phyloP scores from a whole-genome alignment of 1,284 basidiomycete genomes.

The Rhizoctonia solani region DNA sequence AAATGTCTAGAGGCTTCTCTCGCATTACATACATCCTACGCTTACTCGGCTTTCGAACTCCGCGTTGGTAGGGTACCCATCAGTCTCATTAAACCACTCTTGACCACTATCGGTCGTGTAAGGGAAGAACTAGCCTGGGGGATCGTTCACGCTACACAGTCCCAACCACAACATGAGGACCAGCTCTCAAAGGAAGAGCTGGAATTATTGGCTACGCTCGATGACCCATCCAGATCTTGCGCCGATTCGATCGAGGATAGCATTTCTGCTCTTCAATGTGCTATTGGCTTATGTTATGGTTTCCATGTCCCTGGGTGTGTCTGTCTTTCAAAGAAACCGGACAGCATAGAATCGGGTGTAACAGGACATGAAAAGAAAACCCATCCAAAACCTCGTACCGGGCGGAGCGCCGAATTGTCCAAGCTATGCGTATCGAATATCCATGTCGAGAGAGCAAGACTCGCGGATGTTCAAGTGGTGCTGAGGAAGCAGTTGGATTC shows the following conservation, averaged over 20 bases:
- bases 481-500: conserved; percentile 8
- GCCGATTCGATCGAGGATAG: conserved; percentile 11
- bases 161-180: too few relatives aligned
- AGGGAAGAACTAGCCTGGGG: conserved; percentile 56
- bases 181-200: conserved; percentile 22
- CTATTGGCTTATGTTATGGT: conserved; percentile 24
- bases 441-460: background rate
- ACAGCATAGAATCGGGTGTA: background rate
- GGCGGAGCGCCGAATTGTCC: background rate
- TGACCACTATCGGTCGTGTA: conserved; percentile 53
- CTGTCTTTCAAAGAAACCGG: background rate
- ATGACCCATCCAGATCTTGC: conserved; percentile 10
- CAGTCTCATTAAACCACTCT: conserved; percentile 52
- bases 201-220: conserved; percentile 11
- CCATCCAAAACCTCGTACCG: background rate
- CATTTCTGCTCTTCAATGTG: conserved; percentile 13
- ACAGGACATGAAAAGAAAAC: background rate
- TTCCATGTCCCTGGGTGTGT: background rate
- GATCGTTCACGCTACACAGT: conserved; percentile 42
- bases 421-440: conserved; percentile 6
- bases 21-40: conserved; percentile 51
- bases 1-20: conserved; percentile 50
- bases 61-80: conserved; percentile 55
- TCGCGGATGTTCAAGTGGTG: background rate
- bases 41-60: conserved; percentile 55